Percentiles rank a stretch among this genome's conserved stretches.
phyloP scores from a whole-genome alignment of 2,329 filamentous ascomycete genomes.

The Hymenoscyphus repandus region DNA sequence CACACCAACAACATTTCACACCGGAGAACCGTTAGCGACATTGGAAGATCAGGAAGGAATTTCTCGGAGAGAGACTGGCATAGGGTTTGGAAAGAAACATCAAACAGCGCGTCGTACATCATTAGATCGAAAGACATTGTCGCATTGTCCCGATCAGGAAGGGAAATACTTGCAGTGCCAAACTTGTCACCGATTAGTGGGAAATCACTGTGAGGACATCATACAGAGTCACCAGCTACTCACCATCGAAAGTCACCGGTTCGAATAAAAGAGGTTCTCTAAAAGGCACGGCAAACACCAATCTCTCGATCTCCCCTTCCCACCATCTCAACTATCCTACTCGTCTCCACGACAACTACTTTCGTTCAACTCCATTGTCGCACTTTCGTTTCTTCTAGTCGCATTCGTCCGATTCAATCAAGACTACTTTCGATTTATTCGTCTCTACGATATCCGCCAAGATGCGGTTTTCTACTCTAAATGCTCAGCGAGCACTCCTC shows the following conservation, averaged over 20 bases:
- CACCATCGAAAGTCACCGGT: too few relatives aligned
- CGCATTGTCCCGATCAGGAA: background rate
- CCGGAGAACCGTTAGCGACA: background rate
- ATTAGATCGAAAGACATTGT: background rate
- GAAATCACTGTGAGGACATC: background rate
- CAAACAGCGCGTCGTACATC: background rate
- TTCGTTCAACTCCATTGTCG: background rate
- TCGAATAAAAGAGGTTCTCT: too few relatives aligned
- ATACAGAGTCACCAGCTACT: background rate
- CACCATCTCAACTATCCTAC: background rate
- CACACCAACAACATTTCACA: too few relatives aligned
- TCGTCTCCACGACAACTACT: constrained; percentile 2
- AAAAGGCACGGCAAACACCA: background rate
- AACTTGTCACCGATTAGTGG: too few relatives aligned
- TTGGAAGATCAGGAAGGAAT: background rate
- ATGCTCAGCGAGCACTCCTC: constrained; percentile 5
- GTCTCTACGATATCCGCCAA: constrained; percentile 1
- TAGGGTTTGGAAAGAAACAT: background rate
- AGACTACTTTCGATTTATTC: background rate
- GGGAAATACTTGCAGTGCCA: background rate
- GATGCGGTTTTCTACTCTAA: constrained; percentile 7
- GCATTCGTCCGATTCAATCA: background rate
- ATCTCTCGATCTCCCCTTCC: background rate
- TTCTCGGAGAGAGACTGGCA: too few relatives aligned
- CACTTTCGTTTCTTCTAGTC: background rate